Base-by-base conservation (phyloP, 371 early-diverging fungal genomes). In the Mortierella sp. region DNA sequence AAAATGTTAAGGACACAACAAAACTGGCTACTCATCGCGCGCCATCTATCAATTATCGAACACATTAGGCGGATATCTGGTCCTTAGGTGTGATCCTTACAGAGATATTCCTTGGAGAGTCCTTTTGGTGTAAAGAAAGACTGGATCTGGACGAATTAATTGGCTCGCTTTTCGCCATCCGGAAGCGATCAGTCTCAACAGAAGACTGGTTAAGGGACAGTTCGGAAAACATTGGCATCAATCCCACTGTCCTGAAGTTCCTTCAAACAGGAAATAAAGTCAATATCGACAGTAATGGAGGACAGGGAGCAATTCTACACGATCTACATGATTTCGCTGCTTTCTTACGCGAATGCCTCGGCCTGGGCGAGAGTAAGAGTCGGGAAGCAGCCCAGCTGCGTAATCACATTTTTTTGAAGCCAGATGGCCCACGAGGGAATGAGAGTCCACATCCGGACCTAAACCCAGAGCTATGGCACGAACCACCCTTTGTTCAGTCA, bases 1-100 rank as follows among this genome's bases (percentile, higher is more conserved):
- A 6, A n/a, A 32, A 39, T n/a, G n/a, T n/a, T n/a, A n/a, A n/a
- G n/a, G n/a, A n/a, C n/a, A n/a, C n/a, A n/a, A n/a, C n/a, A n/a
- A n/a, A n/a, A n/a, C n/a, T n/a, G n/a, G n/a, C n/a, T n/a, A n/a
- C n/a, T n/a, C n/a, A n/a, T n/a, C n/a, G n/a, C n/a, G n/a, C n/a
- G n/a, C n/a, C n/a, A n/a, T n/a, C n/a, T n/a, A n/a, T n/a, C n/a
- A n/a, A n/a, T n/a, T n/a, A n/a, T n/a, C n/a, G n/a, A n/a, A n/a
- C n/a, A 58, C 21, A 30, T 15, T 70, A 88, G 86, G 76, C 80
- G 31, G 90, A 89, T 60, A 39, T 86, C 11, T 91, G 91, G 91
- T 84, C 88, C 4, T 50, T 86, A 15, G 91, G 85, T 0, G 67
- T 89, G 3, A 83, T 89, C n/a, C 54, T 91, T 15, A 64, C 82